phyloP scores from a whole-genome alignment of 1,284 basidiomycete genomes.

The Cutaneotrichosporon mucoides region DNA sequence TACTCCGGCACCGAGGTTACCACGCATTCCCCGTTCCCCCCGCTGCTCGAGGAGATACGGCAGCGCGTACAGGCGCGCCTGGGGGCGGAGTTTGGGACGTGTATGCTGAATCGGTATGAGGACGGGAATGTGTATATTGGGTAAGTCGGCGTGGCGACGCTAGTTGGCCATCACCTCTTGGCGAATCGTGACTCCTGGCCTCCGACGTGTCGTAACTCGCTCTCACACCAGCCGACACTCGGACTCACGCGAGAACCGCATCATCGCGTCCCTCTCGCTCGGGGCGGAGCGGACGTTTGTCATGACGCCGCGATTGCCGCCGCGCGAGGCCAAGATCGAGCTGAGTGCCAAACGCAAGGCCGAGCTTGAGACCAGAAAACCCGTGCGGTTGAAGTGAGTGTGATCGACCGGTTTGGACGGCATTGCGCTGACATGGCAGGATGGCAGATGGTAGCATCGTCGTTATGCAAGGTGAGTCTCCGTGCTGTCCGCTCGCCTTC shows the following conservation, averaged over 20 bases:
- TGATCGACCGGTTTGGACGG: too few species aligned
- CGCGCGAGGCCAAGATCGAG: neutral
- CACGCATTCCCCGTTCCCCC: conserved; percentile 51
- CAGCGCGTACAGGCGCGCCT: conserved; percentile 46
- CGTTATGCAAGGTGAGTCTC: conserved; percentile 52
- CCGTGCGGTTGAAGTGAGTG: conserved; percentile 38
- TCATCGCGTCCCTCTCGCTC: conserved; percentile 55
- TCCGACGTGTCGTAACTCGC: too few species aligned
- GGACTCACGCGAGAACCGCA: conserved; percentile 44
- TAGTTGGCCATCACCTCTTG: too few species aligned
- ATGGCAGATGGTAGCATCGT: conserved; percentile 53
- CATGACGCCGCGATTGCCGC: conserved; percentile 48
- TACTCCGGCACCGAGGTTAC: conserved; percentile 52
- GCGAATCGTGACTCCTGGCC: too few species aligned
- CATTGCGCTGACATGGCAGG: conserved; percentile 16
- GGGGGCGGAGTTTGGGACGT: conserved; percentile 54
- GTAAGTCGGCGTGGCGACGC: conserved; percentile 25
- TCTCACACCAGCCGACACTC: conserved; percentile 27
- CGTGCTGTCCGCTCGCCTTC: conserved; percentile 14
- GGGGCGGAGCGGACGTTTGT: conserved; percentile 55
- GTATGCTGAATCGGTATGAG: conserved; percentile 56
- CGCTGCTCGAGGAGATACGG: conserved; percentile 49
- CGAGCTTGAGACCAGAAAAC: conserved; percentile 24
- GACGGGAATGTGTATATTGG: conserved; percentile 54
- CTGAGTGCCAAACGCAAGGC: conserved; percentile 1